Base-by-base conservation (phyloP, 257 asterid genomes). In the Primulina tabacum region DNA sequence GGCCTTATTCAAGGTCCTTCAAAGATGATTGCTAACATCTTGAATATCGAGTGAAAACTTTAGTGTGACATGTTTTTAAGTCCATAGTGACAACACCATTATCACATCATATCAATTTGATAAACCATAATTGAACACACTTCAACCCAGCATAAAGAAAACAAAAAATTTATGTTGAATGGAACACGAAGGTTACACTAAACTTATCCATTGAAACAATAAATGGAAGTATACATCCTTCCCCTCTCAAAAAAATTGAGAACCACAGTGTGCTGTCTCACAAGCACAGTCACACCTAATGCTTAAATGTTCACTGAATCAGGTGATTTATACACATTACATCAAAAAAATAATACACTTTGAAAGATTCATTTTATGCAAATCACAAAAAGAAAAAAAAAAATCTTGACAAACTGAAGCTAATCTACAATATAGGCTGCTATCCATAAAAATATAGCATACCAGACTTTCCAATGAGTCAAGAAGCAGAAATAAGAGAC, bases 71-170 rank as follows among this genome's bases (percentile, higher is more conserved):
- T 43, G 55, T 43, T 43, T 11, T 17, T 56, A 35, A 17, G 16
- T 4, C 57, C 57, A 35, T 14, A 21, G 12, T 26, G 60, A 29
- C 63, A n/a, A n/a, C 60, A 57, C 52, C 69, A 75, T 33, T 20
- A 33, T 60, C 60, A 43, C 24, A 14, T 12, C 28, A 71, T 56
- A 32, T 29, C 6, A 32, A 63, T 67, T 33, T 12, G 8, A 43
- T 35, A 30, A 38, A 59, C 47, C n/a, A 18, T 34, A 38, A 35
- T 26, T 56, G 59, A 62, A 32, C 59, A 16, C 28, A 9, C 55
- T 34, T 63, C 63, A 32, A 37, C 14, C 10, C 35, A 24, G 21
- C 33, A 35, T 18, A n/a, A 73, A 26, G 5, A 65, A 63, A 70
- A 70, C 30, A 53, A 50, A 11, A 10, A 47, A 24, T 37, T 32